phyloP scores from a whole-genome alignment of 352 stramenopile species.

The Globisporangium sylvaticum region DNA sequence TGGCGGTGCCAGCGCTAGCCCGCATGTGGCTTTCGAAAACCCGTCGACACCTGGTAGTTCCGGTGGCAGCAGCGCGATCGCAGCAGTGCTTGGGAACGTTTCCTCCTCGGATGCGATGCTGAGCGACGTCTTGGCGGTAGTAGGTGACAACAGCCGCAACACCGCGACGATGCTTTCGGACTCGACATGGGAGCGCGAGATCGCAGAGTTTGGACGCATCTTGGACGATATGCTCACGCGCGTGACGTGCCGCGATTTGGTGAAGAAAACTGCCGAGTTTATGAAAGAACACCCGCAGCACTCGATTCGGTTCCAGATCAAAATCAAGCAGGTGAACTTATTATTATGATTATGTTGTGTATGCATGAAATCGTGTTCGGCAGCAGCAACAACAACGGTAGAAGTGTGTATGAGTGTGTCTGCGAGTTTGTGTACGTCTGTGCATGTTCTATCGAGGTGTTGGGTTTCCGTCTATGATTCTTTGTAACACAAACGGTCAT shows the following conservation, averaged over 20 bases:
- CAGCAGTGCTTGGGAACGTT: constrained; percentile 11
- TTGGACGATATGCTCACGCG: constrained; percentile 70
- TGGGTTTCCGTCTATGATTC: constrained; percentile 6
- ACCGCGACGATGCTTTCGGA: constrained; percentile 43
- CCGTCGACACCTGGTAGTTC: background rate
- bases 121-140: background rate
- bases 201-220: constrained; percentile 64
- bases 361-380: constrained; percentile 5
- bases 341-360: constrained; percentile 6
- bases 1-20: constrained; percentile 1
- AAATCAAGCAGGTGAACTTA: constrained; percentile 80
- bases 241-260: constrained; percentile 69
- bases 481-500: constrained; percentile 6
- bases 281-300: constrained; percentile 72
- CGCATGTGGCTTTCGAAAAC: background rate
- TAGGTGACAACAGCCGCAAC: constrained; percentile 12
- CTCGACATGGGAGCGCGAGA: constrained; percentile 67
- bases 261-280: constrained; percentile 68
- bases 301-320: constrained; percentile 78
- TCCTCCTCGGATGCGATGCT: background rate
- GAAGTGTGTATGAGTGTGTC: constrained; percentile 7
- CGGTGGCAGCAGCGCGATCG: constrained; percentile 1
- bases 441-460: constrained; percentile 13
- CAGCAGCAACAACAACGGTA: constrained; percentile 6
- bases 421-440: background rate